A percentile compares a stretch with the other conserved stretches of the same genome.
Evolutionary conservation across 2,329 filamentous ascomycete genomes (phyloP).

Genomic region (Microdochium trichocladiopsis): DNA sequence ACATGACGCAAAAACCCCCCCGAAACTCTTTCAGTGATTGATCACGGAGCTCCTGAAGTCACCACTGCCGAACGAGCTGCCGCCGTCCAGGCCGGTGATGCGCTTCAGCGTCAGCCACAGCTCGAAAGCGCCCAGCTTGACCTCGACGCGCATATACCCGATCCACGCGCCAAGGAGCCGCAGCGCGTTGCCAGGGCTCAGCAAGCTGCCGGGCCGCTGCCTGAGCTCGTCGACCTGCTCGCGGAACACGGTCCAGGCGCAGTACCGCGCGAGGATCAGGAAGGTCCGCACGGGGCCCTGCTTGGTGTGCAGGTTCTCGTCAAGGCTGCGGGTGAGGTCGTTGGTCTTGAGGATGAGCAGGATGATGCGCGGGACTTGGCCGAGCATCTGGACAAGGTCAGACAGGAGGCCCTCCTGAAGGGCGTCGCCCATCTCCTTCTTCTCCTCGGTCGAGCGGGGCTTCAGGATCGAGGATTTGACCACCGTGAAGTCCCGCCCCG

Average conservation of each 20-base stretch:
- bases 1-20: too few species aligned
- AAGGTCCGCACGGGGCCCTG: slow-evolving; percentile 59
- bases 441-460: slow-evolving; percentile 66
- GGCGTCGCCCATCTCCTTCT: slow-evolving; percentile 76
- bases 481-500: slow-evolving; percentile 81
- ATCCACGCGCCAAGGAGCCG: slow-evolving; percentile 49
- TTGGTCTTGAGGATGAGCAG: slow-evolving; percentile 96
- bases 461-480: slow-evolving; percentile 53
- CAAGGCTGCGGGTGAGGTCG: slow-evolving; percentile 86
- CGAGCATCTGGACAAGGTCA: slow-evolving; percentile 80
- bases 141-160: slow-evolving; percentile 50
- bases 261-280: slow-evolving; percentile 63
- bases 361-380: slow-evolving; percentile 85
- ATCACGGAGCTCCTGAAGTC: not conserved
- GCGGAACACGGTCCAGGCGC: slow-evolving; percentile 57
- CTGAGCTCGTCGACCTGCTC: slow-evolving; percentile 55
- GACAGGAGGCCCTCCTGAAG: slow-evolving; percentile 84
- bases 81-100: slow-evolving; percentile 22
- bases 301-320: slow-evolving; percentile 79
- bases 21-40: not conserved
- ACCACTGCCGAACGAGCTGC: not conserved
- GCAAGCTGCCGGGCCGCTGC: slow-evolving; percentile 39
- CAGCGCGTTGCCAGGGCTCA: slow-evolving; percentile 50
- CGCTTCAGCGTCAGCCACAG: slow-evolving; percentile 51
- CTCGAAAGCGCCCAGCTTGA: slow-evolving; percentile 59